Evolutionary conservation across 106 monocot species (phyloP), one percentile per base, ranked within the genome.

Genomic region (Acorus gramineus): DNA sequence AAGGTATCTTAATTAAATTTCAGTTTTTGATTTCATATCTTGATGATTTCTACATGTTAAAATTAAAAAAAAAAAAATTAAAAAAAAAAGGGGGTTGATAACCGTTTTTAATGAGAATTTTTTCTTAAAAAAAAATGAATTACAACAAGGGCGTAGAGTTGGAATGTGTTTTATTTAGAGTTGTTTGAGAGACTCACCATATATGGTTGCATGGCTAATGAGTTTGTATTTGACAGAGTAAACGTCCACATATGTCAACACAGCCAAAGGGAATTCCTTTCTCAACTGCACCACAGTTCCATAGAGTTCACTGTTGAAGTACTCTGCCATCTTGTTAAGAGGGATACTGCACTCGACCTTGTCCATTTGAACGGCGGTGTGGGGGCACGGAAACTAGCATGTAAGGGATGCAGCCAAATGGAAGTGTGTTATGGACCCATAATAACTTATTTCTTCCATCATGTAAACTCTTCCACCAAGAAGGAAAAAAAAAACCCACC

Each of bases 351-450:
- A 96, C 5, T 90, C 90, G 48, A 49, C 11, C 3, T 4, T 8
- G 45, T 96, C 90, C 3, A 83, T 66, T 46, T 81, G 56, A 6
- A 66, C 6, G 2, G 76, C 80, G 3, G 45, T 46, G 12, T 69
- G 4, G 28, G 1, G 28, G 0, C 79, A 74, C 4, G 83, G 14
- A 4, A 0, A 76, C 85, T 10, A 85, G 49, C 4, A 91, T 66
- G 46, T 87, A 91, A 0, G 96, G 80, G 3, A 96, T 78, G 70
- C 96, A 91, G 14, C 96, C 96, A 13, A 91, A 76, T 1, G 96
- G 96, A n/a, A 87, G 87, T 0, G 96, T 91, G 73, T 85, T 91
- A 77, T 96, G 96, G 54, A 96, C 80, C 96, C 96, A 96, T 56
- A 96, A 96, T 63, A 55, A 77, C 75, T 85, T 85, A 12, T 80